A percentile compares a stretch with the other conserved stretches of the same genome.
Conservation (phyloP, 2,329 filamentous ascomycete genomes). For the Septoria linicola region DNA sequence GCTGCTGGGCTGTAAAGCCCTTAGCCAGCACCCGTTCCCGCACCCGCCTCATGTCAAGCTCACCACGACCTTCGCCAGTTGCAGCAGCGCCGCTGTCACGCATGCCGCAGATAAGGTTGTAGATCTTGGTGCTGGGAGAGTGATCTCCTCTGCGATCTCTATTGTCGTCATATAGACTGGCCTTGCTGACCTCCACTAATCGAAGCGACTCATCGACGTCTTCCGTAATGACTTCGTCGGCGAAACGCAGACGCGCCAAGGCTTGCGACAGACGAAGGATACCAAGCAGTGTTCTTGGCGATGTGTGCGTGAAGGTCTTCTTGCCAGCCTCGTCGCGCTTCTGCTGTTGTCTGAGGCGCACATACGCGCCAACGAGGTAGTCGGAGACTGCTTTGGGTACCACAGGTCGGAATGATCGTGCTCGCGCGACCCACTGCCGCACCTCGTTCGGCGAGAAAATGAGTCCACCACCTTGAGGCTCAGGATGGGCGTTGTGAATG, state of each 20-base stretch:
- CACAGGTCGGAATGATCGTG: slow-evolving; percentile 81
- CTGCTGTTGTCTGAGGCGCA: slow-evolving; percentile 87
- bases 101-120: slow-evolving; percentile 87
- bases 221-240: slow-evolving; percentile 77
- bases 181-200: slow-evolving; percentile 89
- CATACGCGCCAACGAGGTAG: slow-evolving; percentile 96
- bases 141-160: slow-evolving; percentile 61
- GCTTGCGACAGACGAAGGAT: slow-evolving; percentile 92
- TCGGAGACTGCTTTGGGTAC: slow-evolving; percentile 85
- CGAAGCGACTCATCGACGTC: slow-evolving; percentile 95
- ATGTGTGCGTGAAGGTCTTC: slow-evolving; percentile 91
- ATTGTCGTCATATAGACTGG: slow-evolving; percentile 75
- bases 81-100: slow-evolving; percentile 78
- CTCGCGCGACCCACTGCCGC: slow-evolving; percentile 91
- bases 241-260: slow-evolving; percentile 86
- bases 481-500: slow-evolving; percentile 92
- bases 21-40: slow-evolving; percentile 90
- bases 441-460: slow-evolving; percentile 92
- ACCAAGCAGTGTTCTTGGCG: slow-evolving; percentile 87
- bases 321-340: slow-evolving; percentile 87
- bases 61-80: slow-evolving; percentile 72
- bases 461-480: slow-evolving; percentile 62
- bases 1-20: slow-evolving; percentile 94
- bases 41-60: slow-evolving; percentile 84
- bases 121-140: slow-evolving; percentile 86